phyloP scores from a whole-genome alignment of 106 monocot species.

The Dendrobium chrysotoxum region DNA sequence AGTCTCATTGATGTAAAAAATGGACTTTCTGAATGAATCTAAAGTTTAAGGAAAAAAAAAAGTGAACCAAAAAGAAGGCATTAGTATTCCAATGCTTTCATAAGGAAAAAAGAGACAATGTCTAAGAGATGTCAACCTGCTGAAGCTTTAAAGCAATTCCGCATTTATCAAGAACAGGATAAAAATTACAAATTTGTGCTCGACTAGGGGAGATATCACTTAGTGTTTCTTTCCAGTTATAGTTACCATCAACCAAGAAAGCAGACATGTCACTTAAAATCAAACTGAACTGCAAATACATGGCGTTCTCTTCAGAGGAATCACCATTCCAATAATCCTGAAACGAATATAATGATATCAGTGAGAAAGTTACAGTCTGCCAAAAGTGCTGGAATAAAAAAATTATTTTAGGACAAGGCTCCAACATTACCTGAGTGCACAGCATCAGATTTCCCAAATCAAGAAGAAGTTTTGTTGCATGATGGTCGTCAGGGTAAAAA shows the following conservation, averaged over 20 bases:
- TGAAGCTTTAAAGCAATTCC: constrained; percentile 67
- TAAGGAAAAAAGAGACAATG: background rate
- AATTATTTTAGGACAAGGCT: background rate
- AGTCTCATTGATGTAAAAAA: constrained; percentile 71
- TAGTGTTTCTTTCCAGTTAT: constrained; percentile 53
- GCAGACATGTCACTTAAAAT: constrained; percentile 96
- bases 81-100: background rate
- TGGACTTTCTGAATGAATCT: constrained; percentile 75
- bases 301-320: constrained; percentile 46
- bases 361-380: background rate
- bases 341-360: constrained; percentile 9
- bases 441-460: constrained; percentile 86
- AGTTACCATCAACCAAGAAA: constrained; percentile 91
- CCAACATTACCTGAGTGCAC: constrained; percentile 56
- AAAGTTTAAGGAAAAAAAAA: background rate
- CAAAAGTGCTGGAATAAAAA: constrained; percentile 10
- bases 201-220: constrained; percentile 9
- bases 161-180: constrained; percentile 94
- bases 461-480: constrained; percentile 77
- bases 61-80: constrained; percentile 5
- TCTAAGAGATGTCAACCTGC: constrained; percentile 49
- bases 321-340: constrained; percentile 68
- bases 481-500: constrained; percentile 56
- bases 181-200: constrained; percentile 17
- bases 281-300: constrained; percentile 84